A percentile compares a stretch with the other conserved stretches of the same genome.
Evolutionary conservation across 768 basidiomycete genomes (phyloP).

Genomic region (Xerocomellus amylosporus): DNA sequence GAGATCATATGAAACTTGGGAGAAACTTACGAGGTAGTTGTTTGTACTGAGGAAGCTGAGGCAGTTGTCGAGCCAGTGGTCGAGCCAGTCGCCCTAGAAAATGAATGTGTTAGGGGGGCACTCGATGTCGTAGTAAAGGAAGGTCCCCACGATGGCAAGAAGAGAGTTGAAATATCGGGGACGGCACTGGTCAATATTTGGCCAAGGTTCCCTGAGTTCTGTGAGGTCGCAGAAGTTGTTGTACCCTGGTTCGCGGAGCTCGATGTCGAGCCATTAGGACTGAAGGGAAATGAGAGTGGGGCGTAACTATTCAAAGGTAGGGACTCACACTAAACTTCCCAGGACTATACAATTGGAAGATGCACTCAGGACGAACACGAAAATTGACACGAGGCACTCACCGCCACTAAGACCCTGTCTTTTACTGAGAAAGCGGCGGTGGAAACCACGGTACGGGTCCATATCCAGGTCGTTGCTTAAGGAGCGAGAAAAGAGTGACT

Average conservation of each 20-base stretch:
- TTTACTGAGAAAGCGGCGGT: constrained; percentile 18
- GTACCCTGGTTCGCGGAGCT: background rate
- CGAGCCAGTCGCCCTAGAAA: constrained; percentile 29
- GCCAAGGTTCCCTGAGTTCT: background rate
- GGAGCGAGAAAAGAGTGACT: constrained; percentile 24
- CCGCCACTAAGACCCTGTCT: constrained; percentile 30
- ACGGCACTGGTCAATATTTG: constrained; percentile 19
- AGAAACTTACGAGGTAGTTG: constrained; percentile 21
- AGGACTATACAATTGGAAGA: constrained; percentile 9
- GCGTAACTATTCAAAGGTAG: background rate
- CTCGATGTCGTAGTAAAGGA: constrained; percentile 16
- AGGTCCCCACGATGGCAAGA: constrained; percentile 18
- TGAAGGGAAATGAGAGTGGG: constrained; percentile 4
- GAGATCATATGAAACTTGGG: background rate
- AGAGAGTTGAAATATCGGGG: constrained; percentile 6
- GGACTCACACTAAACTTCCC: constrained; percentile 24
- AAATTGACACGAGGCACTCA: constrained; percentile 17
- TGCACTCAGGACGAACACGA: background rate
- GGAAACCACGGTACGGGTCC: constrained; percentile 16
- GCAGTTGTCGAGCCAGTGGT: constrained; percentile 23
- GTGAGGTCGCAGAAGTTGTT: constrained; percentile 1
- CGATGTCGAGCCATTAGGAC: constrained; percentile 8
- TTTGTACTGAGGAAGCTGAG: constrained; percentile 1
- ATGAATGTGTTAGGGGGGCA: constrained; percentile 17
- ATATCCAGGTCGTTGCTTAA: constrained; percentile 18